Evolutionary conservation across 345 rosid genomes (phyloP), one percentile per base, ranked within the genome.

Genomic region (Eucalyptus microcorys): DNA sequence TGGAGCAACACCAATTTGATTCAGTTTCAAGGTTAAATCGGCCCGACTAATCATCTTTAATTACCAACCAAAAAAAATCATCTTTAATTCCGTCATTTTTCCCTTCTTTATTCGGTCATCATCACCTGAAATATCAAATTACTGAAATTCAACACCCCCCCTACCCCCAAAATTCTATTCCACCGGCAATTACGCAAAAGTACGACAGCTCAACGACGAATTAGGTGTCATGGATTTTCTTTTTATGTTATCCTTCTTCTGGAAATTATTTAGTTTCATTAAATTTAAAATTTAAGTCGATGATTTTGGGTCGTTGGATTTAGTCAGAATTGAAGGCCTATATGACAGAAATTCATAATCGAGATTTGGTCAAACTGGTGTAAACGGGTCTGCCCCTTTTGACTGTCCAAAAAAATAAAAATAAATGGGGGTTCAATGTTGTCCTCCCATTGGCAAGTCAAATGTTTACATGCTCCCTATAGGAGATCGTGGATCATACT

Each of bases 11-110:
- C 4, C 24, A 5, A 34, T 68, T 0, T 11, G 81, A 68, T 68
- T 68, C 7, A 10, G 1, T 17, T 17, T 5, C 24, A 6, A 66
- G 22, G 4, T 16, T 16, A 16, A 34, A 17, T 6, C 7, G 0
- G 7, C 7, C 7, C 0, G 7, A 5, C 14, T 3, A 9, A 19
- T 17, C 13, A 9, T 6, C 26, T 9, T 21, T 34, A 68, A 68
- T 68, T 68, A n/a, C n/a, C n/a, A n/a, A n/a, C n/a, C n/a, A n/a
- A n/a, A n/a, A n/a, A n/a, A n/a, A 9, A 19, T 17, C 13, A 9
- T 6, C 26, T 9, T 21, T 34, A 68, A 68, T 68, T 68, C 3
- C 2, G 1, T 34, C 26, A 0, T 17, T 34, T 68, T 68, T 34
- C 4, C 43, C 43, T 4, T 32, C 21, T 68, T 16, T 34, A 22